Evolutionary conservation across 768 basidiomycete genomes (phyloP), one percentile per base, ranked within the genome.

Genomic region (Hygrocybe coccinea): DNA sequence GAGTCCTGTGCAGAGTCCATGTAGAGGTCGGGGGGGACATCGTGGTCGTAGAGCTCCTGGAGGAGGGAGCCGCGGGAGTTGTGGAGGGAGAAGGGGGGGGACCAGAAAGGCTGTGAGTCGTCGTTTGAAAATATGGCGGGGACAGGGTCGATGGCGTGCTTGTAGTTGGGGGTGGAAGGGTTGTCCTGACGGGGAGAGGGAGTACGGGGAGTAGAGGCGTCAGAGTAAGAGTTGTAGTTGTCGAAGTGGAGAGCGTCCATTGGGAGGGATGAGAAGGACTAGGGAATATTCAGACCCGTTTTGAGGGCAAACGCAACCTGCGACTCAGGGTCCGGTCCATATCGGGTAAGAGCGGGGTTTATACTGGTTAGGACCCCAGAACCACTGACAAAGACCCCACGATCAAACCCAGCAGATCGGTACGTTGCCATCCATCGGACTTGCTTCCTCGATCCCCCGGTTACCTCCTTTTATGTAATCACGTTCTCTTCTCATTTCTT

Each of bases 201-300:
- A 0, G 88, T 89, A 54, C 87, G 80, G 2, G 88, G 87, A 1
- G 86, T 75, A 50, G 81, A 86, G 59, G 83, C 79, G 73, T 86
- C 83, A 55, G 83, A 82, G 74, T 84, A 85, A 61, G 83, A 77
- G 50, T 80, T 72, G 70, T 84, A 86, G 6, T 74, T 69, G 74
- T 86, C 83, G 69, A 85, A 87, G 49, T 69, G 62, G 59, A 76
- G 67, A 64, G 78, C 77, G 38, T 54, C 25, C 24, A 48, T 55
- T 37, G 38, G 48, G 22, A 41, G 4, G 9, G 34, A 46, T n/a
- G 58, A 49, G 49, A 49, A 39, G 59, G 56, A 25, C 21, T 47
- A 45, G 56, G 4, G 29, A 29, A 4, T 29, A 46, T 54, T 53
- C 54, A 43, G 59, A 57, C 37, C 46, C 37, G 47, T 35, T 44